Base-by-base conservation (phyloP, 2,329 filamentous ascomycete genomes). In the Bisporella sp. region DNA sequence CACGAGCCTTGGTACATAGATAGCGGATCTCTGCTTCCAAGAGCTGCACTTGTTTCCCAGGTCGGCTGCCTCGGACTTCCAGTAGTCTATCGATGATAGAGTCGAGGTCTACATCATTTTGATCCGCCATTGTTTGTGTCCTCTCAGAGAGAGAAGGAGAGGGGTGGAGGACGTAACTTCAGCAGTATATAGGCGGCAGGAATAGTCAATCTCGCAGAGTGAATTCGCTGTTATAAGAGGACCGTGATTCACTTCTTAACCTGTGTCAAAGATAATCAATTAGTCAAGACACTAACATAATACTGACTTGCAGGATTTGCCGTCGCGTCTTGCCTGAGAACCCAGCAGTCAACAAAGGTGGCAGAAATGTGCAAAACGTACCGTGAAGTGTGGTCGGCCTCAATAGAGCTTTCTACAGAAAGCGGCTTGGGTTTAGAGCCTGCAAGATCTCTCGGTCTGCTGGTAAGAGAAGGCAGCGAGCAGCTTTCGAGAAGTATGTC, bases 81-180 rank as follows among this genome's bases (percentile, higher is more conserved):
- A 97, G 80, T 67, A 99, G 82, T 73, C 93, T 84, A 73, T 97
- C 92, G 78, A 99, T 97, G 84, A 97, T 96, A 67, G 91, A 96
- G 74, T 99, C 93, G 76, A 99, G 81, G 76, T 97, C 92, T 75
- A 97, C 89, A 74, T 97, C 92, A 74, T 89, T 79, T 68, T 81
- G 75, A 72, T 87, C 84, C 70, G 84, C 84, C 84, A 88, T 88
- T 68, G 69, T 62, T 62, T 61, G 59, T 57, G 50, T 61, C 64
- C 64, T 63, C 62, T 59, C 51, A 48, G 59, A 53, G 61, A 57
- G 56, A 62, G 59, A 59, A 60, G 56, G 51, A 56, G 54, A 59
- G 54, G 57, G 61, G 57, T 59, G 51, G 52, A 52, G 45, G 53
- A 53, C 56, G 55, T 59, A 59, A 55, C 55, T 59, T 59, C 57